These are phyloP conservation scores for Blastomyces parvus DNA, from an alignment of 2,329 filamentous ascomycete genomes.

Conservation along the genomic window DNA sequence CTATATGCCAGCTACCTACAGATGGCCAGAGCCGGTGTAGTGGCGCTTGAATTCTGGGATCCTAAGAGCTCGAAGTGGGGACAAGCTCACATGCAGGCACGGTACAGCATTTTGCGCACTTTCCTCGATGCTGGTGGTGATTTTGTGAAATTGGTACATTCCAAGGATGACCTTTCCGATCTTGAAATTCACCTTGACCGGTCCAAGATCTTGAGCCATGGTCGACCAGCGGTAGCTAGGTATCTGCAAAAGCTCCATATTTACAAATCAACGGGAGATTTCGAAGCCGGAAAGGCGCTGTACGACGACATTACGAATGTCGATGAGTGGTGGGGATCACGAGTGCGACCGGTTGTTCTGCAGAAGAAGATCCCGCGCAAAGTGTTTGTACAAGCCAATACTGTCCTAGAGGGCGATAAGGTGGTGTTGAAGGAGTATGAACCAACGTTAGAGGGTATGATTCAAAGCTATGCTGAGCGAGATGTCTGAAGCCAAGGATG, in stretches of 20 bases:
- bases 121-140: slow-evolving; percentile 78
- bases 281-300: slow-evolving; percentile 64
- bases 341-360: slow-evolving; percentile 58
- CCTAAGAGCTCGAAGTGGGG: slow-evolving; percentile 86
- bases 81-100: slow-evolving; percentile 82
- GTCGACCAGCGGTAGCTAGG: slow-evolving; percentile 70
- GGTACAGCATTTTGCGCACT: slow-evolving; percentile 67
- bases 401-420: slow-evolving; percentile 58
- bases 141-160: slow-evolving; percentile 74
- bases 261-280: slow-evolving; percentile 83
- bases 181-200: slow-evolving; percentile 75
- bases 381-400: slow-evolving; percentile 90
- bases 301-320: slow-evolving; percentile 79
- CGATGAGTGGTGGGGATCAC: slow-evolving; percentile 72
- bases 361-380: slow-evolving; percentile 52
- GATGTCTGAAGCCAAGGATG: slow-evolving; percentile 26
- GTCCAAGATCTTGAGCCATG: slow-evolving; percentile 73
- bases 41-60: slow-evolving; percentile 88
- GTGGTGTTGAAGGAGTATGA: slow-evolving; percentile 81
- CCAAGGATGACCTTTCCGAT: slow-evolving; percentile 65
- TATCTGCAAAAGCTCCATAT: slow-evolving; percentile 88
- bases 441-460: slow-evolving; percentile 66
- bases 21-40: slow-evolving; percentile 89
- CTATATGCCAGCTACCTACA: slow-evolving; percentile 80
- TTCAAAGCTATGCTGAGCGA: slow-evolving; percentile 67